Evolutionary conservation across 1,284 basidiomycete genomes (phyloP).

Genomic region (Cryptococcus neoformans): DNA sequence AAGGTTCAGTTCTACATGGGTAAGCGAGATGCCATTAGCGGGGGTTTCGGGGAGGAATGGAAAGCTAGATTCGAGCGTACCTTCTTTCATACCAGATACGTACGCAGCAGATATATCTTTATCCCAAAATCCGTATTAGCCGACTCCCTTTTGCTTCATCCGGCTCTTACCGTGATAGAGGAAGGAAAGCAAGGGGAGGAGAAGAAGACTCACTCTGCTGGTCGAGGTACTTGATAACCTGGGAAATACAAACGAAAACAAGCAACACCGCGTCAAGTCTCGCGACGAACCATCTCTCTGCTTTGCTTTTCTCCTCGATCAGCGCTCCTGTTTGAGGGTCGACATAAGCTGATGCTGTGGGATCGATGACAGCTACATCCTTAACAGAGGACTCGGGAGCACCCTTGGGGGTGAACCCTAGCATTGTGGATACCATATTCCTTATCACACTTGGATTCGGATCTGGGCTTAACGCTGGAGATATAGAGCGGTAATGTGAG

Average conservation of each 20-base stretch:
- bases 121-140: background rate
- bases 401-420: slow-evolving; percentile 11
- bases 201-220: slow-evolving; percentile 11
- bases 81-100: slow-evolving; percentile 78
- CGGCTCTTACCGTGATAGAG: background rate
- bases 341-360: slow-evolving; percentile 8
- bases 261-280: slow-evolving; percentile 39
- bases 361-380: slow-evolving; percentile 11
- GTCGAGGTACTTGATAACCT: slow-evolving; percentile 30
- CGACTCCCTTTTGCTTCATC: background rate
- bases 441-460: too few relatives aligned
- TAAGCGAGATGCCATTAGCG: background rate
- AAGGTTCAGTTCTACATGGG: slow-evolving; percentile 58
- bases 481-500: too few relatives aligned
- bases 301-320: slow-evolving; percentile 26
- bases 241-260: slow-evolving; percentile 27
- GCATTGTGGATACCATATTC: slow-evolving; percentile 11
- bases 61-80: slow-evolving; percentile 4
- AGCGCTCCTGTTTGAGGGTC: slow-evolving; percentile 28
- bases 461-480: too few relatives aligned
- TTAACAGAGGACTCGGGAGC: background rate
- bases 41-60: background rate
- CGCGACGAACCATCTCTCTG: slow-evolving; percentile 33
- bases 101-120: slow-evolving; percentile 28
- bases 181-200: background rate